Conservation (phyloP, 106 monocot species). For the Dendrobium chrysotoxum region DNA sequence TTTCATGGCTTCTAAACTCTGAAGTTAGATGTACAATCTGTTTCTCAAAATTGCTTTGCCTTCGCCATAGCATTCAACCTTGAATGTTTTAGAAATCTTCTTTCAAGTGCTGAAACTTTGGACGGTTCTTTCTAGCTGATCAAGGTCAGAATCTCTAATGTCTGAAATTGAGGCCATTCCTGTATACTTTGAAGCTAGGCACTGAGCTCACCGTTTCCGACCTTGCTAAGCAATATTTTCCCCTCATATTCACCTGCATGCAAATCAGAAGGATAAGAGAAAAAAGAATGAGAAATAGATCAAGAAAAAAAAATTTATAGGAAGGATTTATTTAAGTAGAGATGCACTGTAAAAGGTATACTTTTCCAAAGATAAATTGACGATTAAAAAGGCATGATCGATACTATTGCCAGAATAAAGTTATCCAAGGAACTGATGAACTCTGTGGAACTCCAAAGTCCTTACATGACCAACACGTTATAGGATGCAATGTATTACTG, state of each 20-base stretch:
- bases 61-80: neutral
- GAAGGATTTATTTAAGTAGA: too few relatives aligned
- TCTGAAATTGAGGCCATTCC: neutral
- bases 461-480: too few relatives aligned
- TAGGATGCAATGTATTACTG: neutral
- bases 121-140: neutral
- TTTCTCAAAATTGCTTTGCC: neutral
- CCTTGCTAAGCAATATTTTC: neutral
- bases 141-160: neutral
- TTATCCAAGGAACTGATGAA: too few relatives aligned
- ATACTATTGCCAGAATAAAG: too few relatives aligned
- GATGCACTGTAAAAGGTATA: too few relatives aligned
- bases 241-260: constrained; percentile 1
- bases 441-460: too few relatives aligned
- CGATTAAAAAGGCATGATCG: too few relatives aligned
- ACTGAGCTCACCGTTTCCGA: neutral
- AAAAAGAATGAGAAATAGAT: neutral
- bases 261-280: neutral
- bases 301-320: neutral
- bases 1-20: too few relatives aligned
- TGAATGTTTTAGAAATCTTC: neutral
- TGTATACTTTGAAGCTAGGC: neutral
- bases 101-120: neutral
- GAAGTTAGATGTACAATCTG: too few relatives aligned
- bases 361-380: too few relatives aligned